These are phyloP conservation scores for Cyathus pygmaeus DNA, from an alignment of 1,284 basidiomycete species.

Conservation along the genomic window DNA sequence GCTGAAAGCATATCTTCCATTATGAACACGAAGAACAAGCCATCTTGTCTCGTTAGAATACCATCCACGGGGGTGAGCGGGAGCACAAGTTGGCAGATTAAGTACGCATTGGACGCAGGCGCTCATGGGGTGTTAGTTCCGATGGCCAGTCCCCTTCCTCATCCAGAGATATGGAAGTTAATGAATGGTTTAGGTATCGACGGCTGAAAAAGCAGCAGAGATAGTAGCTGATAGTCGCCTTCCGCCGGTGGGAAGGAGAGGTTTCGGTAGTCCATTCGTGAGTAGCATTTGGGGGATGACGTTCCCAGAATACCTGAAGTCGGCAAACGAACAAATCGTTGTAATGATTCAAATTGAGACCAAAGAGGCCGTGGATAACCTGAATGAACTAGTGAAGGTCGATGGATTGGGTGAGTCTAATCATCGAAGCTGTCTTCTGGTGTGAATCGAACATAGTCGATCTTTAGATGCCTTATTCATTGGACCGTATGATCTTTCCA, in stretches of 20 bases:
- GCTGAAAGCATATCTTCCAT: constrained; percentile 66
- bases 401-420: constrained; percentile 63
- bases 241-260: constrained; percentile 65
- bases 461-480: constrained; percentile 61
- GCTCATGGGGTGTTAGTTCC: constrained; percentile 71
- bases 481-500: constrained; percentile 75
- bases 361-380: constrained; percentile 65
- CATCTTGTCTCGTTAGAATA: constrained; percentile 67
- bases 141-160: constrained; percentile 55
- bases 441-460: not conserved
- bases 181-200: constrained; percentile 56
- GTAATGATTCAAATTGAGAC: constrained; percentile 79
- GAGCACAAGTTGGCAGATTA: constrained; percentile 73
- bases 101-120: constrained; percentile 71
- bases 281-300: constrained; percentile 65
- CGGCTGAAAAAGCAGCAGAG: constrained; percentile 63
- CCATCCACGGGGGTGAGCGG: constrained; percentile 66
- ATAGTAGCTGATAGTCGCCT: constrained; percentile 66
- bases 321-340: constrained; percentile 66
- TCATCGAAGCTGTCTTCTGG: not conserved
- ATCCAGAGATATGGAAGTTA: not conserved
- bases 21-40: constrained; percentile 53
- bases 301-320: constrained; percentile 59
- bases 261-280: constrained; percentile 70
- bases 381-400: constrained; percentile 69